phyloP scores from a whole-genome alignment of 169 alveolate species.

The Plasmodium knowlesi region DNA sequence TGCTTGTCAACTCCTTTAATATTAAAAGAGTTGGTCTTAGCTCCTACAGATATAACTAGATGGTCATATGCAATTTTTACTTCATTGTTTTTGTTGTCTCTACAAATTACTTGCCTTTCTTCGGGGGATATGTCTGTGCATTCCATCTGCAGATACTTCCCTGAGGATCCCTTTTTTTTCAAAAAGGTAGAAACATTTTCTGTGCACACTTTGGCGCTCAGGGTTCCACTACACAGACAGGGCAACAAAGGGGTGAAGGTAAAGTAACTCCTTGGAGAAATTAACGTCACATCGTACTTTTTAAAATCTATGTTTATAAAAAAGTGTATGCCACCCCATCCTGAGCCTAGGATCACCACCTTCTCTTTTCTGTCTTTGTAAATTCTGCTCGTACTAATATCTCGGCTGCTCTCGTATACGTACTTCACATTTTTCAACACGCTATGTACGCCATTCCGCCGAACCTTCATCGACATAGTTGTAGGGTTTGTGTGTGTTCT shows the following conservation, averaged over 20 bases:
- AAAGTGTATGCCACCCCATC: constrained; percentile 84
- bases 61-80: constrained; percentile 77
- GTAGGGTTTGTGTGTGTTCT: not conserved
- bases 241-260: constrained; percentile 87
- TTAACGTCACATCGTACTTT: constrained; percentile 80
- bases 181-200: constrained; percentile 77
- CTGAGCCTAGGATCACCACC: constrained; percentile 83
- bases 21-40: constrained; percentile 82
- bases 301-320: constrained; percentile 76
- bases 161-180: constrained; percentile 32
- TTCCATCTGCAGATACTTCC: constrained; percentile 45
- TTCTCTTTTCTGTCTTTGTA: constrained; percentile 16
- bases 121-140: constrained; percentile 72
- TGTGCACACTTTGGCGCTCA: constrained; percentile 75
- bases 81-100: constrained; percentile 38
- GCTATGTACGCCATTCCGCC: constrained; percentile 1
- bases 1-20: constrained; percentile 83
- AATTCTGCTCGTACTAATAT: not conserved
- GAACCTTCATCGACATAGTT: not conserved
- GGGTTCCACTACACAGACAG: constrained; percentile 79
- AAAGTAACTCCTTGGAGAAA: constrained; percentile 85
- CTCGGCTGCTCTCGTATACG: constrained; percentile 1
- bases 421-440: constrained; percentile 3
- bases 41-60: constrained; percentile 83
- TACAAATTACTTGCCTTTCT: constrained; percentile 21